These are phyloP conservation scores for Ulvella scutata DNA, from an alignment of 139 green algal genomes.

Conservation along the genomic window DNA sequence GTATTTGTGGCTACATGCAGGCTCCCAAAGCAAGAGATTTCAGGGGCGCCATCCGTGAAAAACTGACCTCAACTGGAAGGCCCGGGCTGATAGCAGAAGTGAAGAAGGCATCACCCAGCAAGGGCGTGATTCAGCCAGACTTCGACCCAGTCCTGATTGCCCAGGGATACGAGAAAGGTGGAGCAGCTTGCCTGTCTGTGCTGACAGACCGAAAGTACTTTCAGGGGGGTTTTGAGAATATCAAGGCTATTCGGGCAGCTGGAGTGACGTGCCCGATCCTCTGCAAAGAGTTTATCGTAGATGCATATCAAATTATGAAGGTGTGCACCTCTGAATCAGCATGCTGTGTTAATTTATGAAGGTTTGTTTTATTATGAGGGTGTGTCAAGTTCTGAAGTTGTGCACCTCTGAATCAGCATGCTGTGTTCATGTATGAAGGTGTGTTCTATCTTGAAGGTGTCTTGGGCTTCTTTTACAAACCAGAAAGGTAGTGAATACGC, in stretches of 20 bases:
- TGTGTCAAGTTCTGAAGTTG: no score
- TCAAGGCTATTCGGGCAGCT: slow-evolving; percentile 48
- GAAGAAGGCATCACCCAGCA: slow-evolving; percentile 94
- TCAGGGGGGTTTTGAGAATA: slow-evolving; percentile 66
- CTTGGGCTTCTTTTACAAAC: no score
- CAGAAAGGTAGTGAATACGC: no score
- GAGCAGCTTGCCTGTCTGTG: slow-evolving; percentile 89
- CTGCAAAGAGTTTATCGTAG: slow-evolving; percentile 99
- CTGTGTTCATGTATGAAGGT: no score
- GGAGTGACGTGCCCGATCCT: slow-evolving; percentile 83
- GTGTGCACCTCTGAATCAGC: no score
- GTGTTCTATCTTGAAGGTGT: no score
- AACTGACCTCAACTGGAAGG: slow-evolving; percentile 34
- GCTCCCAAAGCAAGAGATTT: slow-evolving; percentile 64
- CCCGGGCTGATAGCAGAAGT: slow-evolving; percentile 95
- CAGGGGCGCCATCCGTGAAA: slow-evolving; percentile 46
- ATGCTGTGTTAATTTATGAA: no score
- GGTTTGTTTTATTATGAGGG: no score
- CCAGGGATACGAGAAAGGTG: slow-evolving; percentile 82
- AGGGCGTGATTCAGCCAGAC: slow-evolving; percentile 87
- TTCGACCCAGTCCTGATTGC: slow-evolving; percentile 82
- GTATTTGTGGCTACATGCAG: background rate
- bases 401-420: no score
- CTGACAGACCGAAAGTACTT: slow-evolving; percentile 96
- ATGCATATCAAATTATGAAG: slow-evolving; percentile 85